A percentile compares a stretch with the other conserved stretches of the same genome.
phyloP scores from a whole-genome alignment of 2,329 filamentous ascomycete genomes.

The Colletotrichum tofieldiae region DNA sequence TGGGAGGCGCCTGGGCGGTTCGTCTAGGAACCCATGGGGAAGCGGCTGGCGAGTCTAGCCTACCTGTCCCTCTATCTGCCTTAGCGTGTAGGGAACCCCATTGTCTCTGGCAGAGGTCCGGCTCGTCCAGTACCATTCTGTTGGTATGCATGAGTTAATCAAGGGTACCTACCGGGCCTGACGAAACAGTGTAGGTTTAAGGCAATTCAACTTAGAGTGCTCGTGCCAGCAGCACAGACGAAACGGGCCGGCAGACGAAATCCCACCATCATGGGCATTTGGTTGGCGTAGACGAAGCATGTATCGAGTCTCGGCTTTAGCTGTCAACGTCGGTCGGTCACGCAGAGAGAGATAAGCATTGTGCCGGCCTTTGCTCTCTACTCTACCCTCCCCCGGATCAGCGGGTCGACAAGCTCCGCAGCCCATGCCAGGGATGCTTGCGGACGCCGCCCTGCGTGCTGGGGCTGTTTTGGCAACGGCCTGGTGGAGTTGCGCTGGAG shows the following conservation, averaged over 20 bases:
- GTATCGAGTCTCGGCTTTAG: neutral
- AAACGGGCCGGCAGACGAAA: constrained; percentile 13
- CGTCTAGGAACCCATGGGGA: constrained; percentile 2
- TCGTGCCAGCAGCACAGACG: constrained; percentile 6
- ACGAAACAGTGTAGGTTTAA: neutral
- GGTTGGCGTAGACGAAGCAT: neutral
- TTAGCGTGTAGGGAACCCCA: constrained; percentile 18
- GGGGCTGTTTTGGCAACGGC: neutral
- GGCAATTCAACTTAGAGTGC: neutral
- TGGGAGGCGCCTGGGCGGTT: neutral
- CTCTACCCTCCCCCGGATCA: constrained; percentile 34
- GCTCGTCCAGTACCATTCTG: neutral
- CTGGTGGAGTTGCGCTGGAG: constrained; percentile 11
- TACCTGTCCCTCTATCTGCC: neutral
- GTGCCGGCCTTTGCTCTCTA: constrained; percentile 10
- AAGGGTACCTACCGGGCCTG: neutral
- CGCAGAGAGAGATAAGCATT: constrained; percentile 1
- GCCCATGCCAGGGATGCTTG: constrained; percentile 26
- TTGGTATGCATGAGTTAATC: neutral
- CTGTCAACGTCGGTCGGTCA: constrained; percentile 1
- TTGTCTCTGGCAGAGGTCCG: neutral
- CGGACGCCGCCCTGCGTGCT: constrained; percentile 18
- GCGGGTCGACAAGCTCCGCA: constrained; percentile 43
- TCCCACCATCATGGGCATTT: neutral
- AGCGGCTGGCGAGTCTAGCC: neutral